These are phyloP conservation scores for Pichia sp. DNA, from an alignment of 1,139 yeast genomes.

Conservation along the genomic window DNA sequence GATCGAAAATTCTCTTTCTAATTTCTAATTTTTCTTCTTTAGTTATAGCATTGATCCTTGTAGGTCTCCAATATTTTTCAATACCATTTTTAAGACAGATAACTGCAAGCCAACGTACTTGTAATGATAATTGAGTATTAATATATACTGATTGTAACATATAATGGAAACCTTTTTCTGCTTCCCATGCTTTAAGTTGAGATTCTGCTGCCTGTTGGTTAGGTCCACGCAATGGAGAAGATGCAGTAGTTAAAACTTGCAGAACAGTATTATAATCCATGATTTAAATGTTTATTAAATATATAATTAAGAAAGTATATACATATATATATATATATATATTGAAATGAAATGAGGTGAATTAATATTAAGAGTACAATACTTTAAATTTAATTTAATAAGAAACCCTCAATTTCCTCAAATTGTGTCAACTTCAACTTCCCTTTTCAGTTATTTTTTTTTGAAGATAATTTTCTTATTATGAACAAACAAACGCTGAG, in stretches of 20 bases:
- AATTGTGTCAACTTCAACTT: too few relatives aligned
- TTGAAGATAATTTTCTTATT: too few relatives aligned
- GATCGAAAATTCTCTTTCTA: constrained; percentile 49
- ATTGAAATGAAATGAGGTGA: too few relatives aligned
- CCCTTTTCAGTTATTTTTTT: too few relatives aligned
- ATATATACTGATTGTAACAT: constrained; percentile 45
- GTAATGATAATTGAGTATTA: constrained; percentile 50
- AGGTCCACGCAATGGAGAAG: constrained; percentile 22
- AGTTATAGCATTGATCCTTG: constrained; percentile 48
- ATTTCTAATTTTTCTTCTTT: constrained; percentile 68
- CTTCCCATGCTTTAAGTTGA: constrained; percentile 65
- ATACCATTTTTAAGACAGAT: constrained; percentile 86
- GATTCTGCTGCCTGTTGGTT: constrained; percentile 47
- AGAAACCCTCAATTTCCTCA: too few relatives aligned
- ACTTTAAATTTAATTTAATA: too few relatives aligned
- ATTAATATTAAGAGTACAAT: too few relatives aligned
- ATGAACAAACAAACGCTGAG: too few relatives aligned
- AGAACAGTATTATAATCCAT: constrained; percentile 22
- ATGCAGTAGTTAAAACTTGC: constrained; percentile 22
- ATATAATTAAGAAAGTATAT: too few relatives aligned
- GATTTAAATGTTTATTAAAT: too few relatives aligned
- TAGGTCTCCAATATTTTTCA: constrained; percentile 75
- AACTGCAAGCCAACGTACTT: constrained; percentile 78
- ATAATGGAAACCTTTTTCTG: constrained; percentile 41
- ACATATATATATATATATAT: too few relatives aligned